Base-by-base conservation (phyloP, 306 rosid genomes). In the Vachellia pachyceras region DNA sequence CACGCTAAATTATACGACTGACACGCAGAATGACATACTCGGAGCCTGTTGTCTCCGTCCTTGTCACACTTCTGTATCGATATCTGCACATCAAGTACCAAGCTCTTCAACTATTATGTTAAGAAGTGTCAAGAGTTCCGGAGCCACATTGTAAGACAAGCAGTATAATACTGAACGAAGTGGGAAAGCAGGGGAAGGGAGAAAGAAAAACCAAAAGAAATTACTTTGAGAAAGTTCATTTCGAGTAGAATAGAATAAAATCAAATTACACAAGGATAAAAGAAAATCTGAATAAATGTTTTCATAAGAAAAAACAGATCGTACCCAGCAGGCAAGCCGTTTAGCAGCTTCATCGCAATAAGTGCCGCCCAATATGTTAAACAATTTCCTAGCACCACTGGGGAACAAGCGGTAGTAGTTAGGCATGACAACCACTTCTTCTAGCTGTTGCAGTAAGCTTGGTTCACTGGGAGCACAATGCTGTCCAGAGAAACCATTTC, bases 341-440 rank as follows among this genome's bases (percentile, higher is more conserved):
- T 90, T 90, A 14, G 97, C 98, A 3, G 97, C 94, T 46, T 90
- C 91, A 17, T 94, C 94, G 52, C 97, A 94, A 72, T 87, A 90
- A 79, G 92, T 82, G 85, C 90, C 87, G 20, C 98, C 91, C 37
- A 94, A 89, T 82, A 94, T 86, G 74, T 90, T 92, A 85, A 91
- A 91, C 39, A 94, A 76, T 81, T 90, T 91, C 83, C 98, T 83
- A n/a, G 97, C 97, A n/a, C 97, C 97, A 79, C 95, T 87, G 6
- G 98, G 98, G 82, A 94, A 94, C 82, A 94, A 85, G 10, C 95
- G 92, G 67, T 94, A 90, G 89, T 94, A 94, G 85, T 94, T 94
- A 76, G 98, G 97, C 95, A 91, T 88, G 86, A 94, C 97, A 33
- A 94, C 98, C 42, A 90, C 98, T 84, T 92, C 98, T 87, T 94